A percentile compares a stretch with the other conserved stretches of the same genome.
These are phyloP conservation scores for Styphnolobium japonicum DNA, from an alignment of 306 rosid genomes.

Conservation along the genomic window DNA sequence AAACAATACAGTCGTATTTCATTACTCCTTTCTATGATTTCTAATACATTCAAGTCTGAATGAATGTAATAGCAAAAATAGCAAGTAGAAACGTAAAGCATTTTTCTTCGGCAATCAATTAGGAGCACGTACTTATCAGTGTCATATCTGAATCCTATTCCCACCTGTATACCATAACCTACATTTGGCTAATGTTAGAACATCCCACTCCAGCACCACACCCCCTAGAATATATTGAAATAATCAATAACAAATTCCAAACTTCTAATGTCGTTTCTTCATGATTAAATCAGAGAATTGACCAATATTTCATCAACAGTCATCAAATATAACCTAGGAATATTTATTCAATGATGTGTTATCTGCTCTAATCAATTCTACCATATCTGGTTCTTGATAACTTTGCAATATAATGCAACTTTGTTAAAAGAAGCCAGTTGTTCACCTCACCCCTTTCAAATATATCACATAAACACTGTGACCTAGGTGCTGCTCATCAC, in stretches of 20 bases:
- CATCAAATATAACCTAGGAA: neutral
- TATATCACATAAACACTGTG: too few species aligned
- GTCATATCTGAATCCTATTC: neutral
- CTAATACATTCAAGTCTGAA: neutral
- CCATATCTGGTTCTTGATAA: neutral
- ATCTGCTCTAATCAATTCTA: neutral
- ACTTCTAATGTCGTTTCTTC: neutral
- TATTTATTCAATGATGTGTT: too few species aligned
- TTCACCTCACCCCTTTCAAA: too few species aligned
- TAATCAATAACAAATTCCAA: neutral
- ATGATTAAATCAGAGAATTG: neutral
- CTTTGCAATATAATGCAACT: too few species aligned
- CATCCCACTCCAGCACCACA: neutral
- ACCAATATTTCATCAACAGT: neutral
- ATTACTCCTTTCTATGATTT: too few species aligned
- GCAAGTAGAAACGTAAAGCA: neutral
- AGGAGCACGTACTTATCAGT: neutral
- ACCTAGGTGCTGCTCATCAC: too few species aligned
- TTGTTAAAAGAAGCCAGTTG: too few species aligned
- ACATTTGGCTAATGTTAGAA: slow-evolving; percentile 1
- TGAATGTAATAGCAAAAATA: neutral
- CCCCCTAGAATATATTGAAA: neutral
- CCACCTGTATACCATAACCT: neutral
- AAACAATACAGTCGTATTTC: too few species aligned
- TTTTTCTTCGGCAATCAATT: neutral